These are phyloP conservation scores for Plasmodium fragile DNA, from an alignment of 169 alveolate genomes.

Conservation along the genomic window DNA sequence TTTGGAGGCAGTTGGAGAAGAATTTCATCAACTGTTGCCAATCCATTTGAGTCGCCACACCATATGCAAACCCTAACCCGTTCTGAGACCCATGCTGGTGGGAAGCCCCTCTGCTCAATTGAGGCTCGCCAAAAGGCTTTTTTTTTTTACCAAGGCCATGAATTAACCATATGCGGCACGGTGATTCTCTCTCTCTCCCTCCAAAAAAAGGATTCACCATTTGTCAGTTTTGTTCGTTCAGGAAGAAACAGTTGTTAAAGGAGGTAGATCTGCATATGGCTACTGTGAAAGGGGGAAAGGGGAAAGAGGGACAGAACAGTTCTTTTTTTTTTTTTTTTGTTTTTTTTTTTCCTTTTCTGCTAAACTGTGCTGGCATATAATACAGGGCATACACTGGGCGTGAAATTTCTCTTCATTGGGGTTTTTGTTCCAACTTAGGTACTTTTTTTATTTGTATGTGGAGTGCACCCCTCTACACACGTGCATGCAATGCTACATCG, in stretches of 20 bases:
- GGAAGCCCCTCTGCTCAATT: background rate
- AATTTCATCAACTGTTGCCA: background rate
- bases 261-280: background rate
- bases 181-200: background rate
- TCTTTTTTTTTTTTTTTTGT: background rate
- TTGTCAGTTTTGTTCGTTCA: background rate
- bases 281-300: background rate
- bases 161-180: background rate
- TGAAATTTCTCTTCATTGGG: background rate
- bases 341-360: background rate
- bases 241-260: background rate
- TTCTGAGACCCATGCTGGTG: background rate
- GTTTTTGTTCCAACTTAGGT: background rate
- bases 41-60: background rate
- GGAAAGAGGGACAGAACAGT: background rate
- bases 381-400: background rate
- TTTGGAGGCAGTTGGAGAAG: background rate
- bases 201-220: background rate
- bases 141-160: background rate
- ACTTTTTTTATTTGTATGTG: background rate
- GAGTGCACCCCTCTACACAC: background rate
- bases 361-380: background rate
- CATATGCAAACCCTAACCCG: background rate
- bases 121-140: background rate
- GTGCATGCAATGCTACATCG: background rate